These are phyloP conservation scores for Gonapodya prolifera DNA, from an alignment of 192 early-diverging fungal genomes.

Conservation along the genomic window DNA sequence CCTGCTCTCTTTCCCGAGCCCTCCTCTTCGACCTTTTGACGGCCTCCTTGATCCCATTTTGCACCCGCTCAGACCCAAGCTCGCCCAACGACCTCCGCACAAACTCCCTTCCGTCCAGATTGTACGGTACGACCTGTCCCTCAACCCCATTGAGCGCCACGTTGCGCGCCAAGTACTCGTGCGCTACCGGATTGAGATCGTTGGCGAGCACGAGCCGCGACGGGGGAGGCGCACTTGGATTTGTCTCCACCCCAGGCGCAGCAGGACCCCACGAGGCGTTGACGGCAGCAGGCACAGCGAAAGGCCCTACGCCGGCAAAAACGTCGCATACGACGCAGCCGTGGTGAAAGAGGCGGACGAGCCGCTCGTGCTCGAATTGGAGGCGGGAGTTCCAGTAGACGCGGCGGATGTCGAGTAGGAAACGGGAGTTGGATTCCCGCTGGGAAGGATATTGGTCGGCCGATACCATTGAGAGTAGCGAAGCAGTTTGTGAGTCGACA, in stretches of 20 bases:
- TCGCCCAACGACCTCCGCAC: slow-evolving; percentile 62
- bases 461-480: no score
- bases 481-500: no score
- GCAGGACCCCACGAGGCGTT: not conserved
- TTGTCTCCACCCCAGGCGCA: slow-evolving; percentile 26
- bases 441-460: not conserved
- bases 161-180: slow-evolving; percentile 67
- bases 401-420: slow-evolving; percentile 86
- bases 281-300: slow-evolving; percentile 76
- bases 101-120: slow-evolving; percentile 86
- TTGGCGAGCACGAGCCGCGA: slow-evolving; percentile 86
- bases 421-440: slow-evolving; percentile 41
- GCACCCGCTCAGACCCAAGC: slow-evolving; percentile 22
- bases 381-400: slow-evolving; percentile 99
- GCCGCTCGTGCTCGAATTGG: slow-evolving; percentile 83
- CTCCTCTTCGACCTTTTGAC: slow-evolving; percentile 15
- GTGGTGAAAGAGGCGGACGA: slow-evolving; percentile 36
- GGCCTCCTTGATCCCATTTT: not conserved
- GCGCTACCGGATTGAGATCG: slow-evolving; percentile 90
- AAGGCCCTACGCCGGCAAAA: slow-evolving; percentile 96
- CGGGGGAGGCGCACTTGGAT: not conserved
- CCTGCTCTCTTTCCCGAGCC: not conserved
- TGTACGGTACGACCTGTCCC: slow-evolving; percentile 55
- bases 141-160: slow-evolving; percentile 74
- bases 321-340: slow-evolving; percentile 52